phyloP scores from a whole-genome alignment of 495 filamentous ascomycete genomes.

The Bathelium albidoporum region DNA sequence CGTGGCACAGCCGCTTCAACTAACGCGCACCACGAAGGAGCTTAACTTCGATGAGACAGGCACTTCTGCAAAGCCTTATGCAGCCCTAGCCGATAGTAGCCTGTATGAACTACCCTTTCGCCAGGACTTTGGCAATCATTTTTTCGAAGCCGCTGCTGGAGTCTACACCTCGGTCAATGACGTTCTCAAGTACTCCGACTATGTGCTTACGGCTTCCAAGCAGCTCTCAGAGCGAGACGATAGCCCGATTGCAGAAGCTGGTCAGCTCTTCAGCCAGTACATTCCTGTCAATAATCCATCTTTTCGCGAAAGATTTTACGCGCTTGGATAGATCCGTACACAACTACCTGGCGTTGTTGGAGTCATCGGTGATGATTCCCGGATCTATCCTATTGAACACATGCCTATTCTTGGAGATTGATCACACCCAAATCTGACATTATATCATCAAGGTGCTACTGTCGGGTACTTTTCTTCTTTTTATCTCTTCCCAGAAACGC shows the following conservation, averaged over 20 bases:
- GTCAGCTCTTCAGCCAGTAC: not conserved
- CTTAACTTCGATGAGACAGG: not conserved
- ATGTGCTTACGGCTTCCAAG: not conserved
- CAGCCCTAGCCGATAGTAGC: not conserved
- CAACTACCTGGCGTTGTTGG: not conserved
- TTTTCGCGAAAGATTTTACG: not conserved
- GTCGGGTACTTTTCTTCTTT: slow-evolving; percentile 5
- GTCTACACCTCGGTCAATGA: not conserved
- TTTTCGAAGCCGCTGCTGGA: not conserved
- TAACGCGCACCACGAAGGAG: not conserved
- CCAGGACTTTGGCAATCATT: not conserved
- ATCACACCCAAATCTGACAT: not conserved
- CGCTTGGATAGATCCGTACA: not conserved
- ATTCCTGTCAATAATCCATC: not conserved
- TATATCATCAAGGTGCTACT: not conserved
- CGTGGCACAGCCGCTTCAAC: not conserved
- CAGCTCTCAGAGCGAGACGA: not conserved
- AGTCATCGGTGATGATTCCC: not conserved
- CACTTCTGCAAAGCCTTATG: not conserved
- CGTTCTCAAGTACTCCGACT: not conserved
- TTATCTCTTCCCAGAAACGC: slow-evolving; percentile 3
- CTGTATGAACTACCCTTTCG: not conserved
- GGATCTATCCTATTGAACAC: not conserved
- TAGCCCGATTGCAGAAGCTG: not conserved
- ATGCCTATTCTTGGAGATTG: not conserved